Evolutionary conservation across 139 green algal species (phyloP), one percentile per base, ranked within the genome.

Genomic region (Closterium sp.): DNA sequence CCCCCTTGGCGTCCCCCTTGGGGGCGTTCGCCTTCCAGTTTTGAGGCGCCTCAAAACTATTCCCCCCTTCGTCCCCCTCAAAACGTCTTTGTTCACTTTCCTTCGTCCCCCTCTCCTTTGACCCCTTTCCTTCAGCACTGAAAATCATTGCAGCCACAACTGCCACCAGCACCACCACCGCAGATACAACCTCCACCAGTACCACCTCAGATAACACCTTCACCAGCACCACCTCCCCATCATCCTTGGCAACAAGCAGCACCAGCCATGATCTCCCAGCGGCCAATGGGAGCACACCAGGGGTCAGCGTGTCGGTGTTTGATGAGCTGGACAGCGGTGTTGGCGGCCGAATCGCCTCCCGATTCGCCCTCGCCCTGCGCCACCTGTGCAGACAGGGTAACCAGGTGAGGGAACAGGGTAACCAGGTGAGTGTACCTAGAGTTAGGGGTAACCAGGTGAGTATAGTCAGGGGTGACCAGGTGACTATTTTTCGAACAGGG

Each of bases 301-400:
- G 81, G 19, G 81, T 86, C 83, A 34, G 83, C 83, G 83, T 86
- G n/a, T 91, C 81, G 8, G 90, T 93, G 23, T 93, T 93, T 91
- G 90, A 93, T 34, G 90, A 93, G 90, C 19, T 93, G 55, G 90
- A 93, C 90, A 93, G 86, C 32, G 90, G 90, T 23, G 86, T 93
- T 21, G 90, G 90, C 25, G 90, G 90, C 33, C 32, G 86, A 1
- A 84, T 93, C 23, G 90, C 87, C 4, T 25, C 30, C 25, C 86
- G 55, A 25, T 32, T 93, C 66, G 90, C 87, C 33, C 23, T n/a
- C 6, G n/a, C 28, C 28, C 87, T 93, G 34, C 86, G 86, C 33
- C 87, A 89, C 28, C 90, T 93, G 21, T 87, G 34, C n/a, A 34
- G 25, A 28, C 33, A 32, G n/a, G 90, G 90, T 31, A 33, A 91